A percentile compares a stretch with the other conserved stretches of the same genome.
Evolutionary conservation across 2,329 filamentous ascomycete genomes (phyloP).

Genomic region (Aspergillus carbonarius): DNA sequence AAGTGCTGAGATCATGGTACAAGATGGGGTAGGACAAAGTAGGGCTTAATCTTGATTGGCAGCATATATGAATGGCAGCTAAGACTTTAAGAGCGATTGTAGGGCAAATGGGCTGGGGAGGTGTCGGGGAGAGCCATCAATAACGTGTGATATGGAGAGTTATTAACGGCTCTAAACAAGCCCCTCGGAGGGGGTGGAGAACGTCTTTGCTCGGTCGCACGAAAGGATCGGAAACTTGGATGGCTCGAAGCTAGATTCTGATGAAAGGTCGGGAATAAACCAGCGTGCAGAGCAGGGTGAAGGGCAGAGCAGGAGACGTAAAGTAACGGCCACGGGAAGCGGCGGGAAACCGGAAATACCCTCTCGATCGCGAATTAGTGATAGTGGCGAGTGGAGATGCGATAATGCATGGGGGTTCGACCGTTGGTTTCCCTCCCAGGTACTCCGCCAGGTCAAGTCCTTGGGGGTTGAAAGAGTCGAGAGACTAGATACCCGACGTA

Average conservation of each 20-base stretch:
- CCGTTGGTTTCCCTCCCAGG: not conserved
- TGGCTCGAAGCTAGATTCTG: conserved; percentile 3
- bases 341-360: conserved; percentile 1
- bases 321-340: not conserved
- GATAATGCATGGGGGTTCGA: not conserved
- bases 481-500: not conserved
- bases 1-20: conserved; percentile 2
- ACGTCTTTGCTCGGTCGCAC: conserved; percentile 3
- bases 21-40: not conserved
- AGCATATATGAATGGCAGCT: not conserved
- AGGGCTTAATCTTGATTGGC: not conserved
- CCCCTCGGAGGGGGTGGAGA: not conserved
- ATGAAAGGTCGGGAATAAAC: conserved; percentile 2
- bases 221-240: conserved; percentile 3
- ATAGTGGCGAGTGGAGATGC: not conserved
- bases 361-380: not conserved
- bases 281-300: not conserved
- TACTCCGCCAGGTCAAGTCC: not conserved
- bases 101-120: not conserved
- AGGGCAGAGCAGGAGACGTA: not conserved
- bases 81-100: not conserved
- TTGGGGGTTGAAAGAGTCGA: not conserved
- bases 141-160: not conserved
- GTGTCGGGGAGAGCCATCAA: not conserved
- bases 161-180: not conserved